These are phyloP conservation scores for Leptographium wingfieldii DNA, from an alignment of 2,329 filamentous ascomycete species.

Conservation along the genomic window DNA sequence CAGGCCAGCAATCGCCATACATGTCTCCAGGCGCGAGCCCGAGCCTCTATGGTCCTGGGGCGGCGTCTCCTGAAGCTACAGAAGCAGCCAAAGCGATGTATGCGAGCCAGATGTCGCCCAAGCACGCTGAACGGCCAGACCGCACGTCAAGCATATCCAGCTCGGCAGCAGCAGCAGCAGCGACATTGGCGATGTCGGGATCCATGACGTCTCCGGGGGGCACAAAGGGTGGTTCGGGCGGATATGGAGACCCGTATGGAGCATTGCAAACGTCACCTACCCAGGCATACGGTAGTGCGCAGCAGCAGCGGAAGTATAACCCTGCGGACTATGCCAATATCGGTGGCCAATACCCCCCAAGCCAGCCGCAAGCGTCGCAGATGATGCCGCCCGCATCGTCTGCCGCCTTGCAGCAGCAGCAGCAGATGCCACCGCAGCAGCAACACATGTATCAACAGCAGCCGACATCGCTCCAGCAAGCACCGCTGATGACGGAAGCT, in stretches of 20 bases:
- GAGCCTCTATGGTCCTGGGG: slow-evolving; percentile 18
- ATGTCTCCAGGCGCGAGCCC: slow-evolving; percentile 6
- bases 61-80: slow-evolving; percentile 39
- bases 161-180: slow-evolving; percentile 41
- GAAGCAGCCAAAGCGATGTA: slow-evolving; percentile 55
- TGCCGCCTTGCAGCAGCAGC: not conserved
- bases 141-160: slow-evolving; percentile 36
- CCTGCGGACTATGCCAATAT: slow-evolving; percentile 62
- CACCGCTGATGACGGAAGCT: slow-evolving; percentile 13
- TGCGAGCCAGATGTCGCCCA: slow-evolving; percentile 37
- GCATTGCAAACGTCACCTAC: not conserved
- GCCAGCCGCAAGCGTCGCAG: slow-evolving; percentile 21
- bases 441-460: slow-evolving; percentile 18
- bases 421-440: not conserved
- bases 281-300: slow-evolving; percentile 20
- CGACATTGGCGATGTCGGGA: slow-evolving; percentile 44
- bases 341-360: slow-evolving; percentile 33
- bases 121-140: slow-evolving; percentile 37
- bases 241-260: slow-evolving; percentile 20
- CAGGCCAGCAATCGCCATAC: slow-evolving; percentile 4
- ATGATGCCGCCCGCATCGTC: slow-evolving; percentile 14
- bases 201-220: slow-evolving; percentile 23
- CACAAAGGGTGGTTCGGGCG: slow-evolving; percentile 8
- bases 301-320: slow-evolving; percentile 60
- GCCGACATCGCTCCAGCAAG: slow-evolving; percentile 17